Evolutionary conservation across 768 basidiomycete species (phyloP), one percentile per base, ranked within the genome.

Genomic region (Boletus reticulatus): DNA sequence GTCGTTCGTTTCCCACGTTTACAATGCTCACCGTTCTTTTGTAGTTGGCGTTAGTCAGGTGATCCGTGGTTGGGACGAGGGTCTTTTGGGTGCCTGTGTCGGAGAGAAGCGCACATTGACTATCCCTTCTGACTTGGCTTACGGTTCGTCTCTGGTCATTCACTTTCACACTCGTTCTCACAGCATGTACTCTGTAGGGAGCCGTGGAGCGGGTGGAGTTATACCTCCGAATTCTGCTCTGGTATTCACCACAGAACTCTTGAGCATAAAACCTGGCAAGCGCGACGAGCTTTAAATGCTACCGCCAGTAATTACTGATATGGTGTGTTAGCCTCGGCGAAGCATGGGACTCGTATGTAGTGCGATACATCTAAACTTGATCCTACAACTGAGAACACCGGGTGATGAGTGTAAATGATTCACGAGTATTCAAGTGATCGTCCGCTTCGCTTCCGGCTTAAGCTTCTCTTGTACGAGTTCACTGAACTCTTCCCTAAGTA

Each of bases 51-150:
- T 78, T 39, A 87, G 88, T 11, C 89, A 92, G 64, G 91, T 94
- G 49, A 94, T 94, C 68, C 78, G 78, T 60, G 91, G 91, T 17
- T 94, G 91, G 91, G 91, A 94, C 61, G 73, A 89, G 41, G 91
- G 91, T 62, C 83, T 94, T 47, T 54, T 80, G 38, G 89, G 88
- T 52, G 94, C 96, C 86, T 96, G 94, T 68, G 67, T 92, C 38
- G 77, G 81, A 56, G 94, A 97, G 76, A 94, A 92, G 78, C 87
- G 94, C 43, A 91, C 78, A 6, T 80, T 98, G 57, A 94, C 88
- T 22, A 96, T 98, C 57, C 94, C 94, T 14, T 67, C 92, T 7
- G 57, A 75, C 48, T 75, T 86, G 76, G 94, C 85, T 20, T 97
- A 97, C 62, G 94, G 94, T 94, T 53, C 54, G 89, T 78, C 6